Percentiles rank a stretch among this genome's conserved stretches.
These are phyloP conservation scores for Periconia sp. DNA, from an alignment of 2,329 filamentous ascomycete genomes.

Conservation along the genomic window DNA sequence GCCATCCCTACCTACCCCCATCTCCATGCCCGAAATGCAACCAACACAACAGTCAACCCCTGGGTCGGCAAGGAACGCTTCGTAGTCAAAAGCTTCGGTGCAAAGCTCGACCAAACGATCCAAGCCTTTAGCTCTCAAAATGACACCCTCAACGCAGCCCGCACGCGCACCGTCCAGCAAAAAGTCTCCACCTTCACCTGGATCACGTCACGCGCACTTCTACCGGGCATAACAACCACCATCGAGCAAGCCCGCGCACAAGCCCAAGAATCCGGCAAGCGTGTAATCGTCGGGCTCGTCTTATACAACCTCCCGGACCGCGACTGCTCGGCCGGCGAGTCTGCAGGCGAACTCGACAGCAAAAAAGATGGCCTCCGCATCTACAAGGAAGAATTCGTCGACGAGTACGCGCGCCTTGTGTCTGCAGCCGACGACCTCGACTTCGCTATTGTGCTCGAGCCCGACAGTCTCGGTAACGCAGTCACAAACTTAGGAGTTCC, in stretches of 20 bases:
- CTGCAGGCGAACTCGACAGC: constrained; percentile 50
- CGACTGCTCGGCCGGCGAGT: constrained; percentile 79
- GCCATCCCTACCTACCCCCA: constrained; percentile 15
- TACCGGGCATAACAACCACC: constrained; percentile 20
- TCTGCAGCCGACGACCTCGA: constrained; percentile 24
- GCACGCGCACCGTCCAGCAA: constrained; percentile 27
- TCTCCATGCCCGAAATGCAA: neutral
- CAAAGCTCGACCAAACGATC: constrained; percentile 30
- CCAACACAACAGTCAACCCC: constrained; percentile 18
- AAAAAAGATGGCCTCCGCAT: constrained; percentile 10
- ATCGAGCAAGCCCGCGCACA: constrained; percentile 26
- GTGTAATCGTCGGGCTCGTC: constrained; percentile 48
- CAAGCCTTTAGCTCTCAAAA: constrained; percentile 22
- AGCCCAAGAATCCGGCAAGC: constrained; percentile 14
- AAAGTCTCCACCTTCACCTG: constrained; percentile 31
- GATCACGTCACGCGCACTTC: constrained; percentile 23
- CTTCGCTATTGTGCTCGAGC: constrained; percentile 33
- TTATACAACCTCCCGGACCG: constrained; percentile 96
- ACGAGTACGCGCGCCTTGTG: constrained; percentile 27
- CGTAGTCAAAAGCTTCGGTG: constrained; percentile 22
- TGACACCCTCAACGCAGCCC: constrained; percentile 28
- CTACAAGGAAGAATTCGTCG: constrained; percentile 33
- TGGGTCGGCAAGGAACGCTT: constrained; percentile 27
- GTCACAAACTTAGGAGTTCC: constrained; percentile 29
- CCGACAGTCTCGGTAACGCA: constrained; percentile 29